A percentile compares a stretch with the other conserved stretches of the same genome.
phyloP scores from a whole-genome alignment of 2,329 filamentous ascomycete genomes.

The Seiridium cupressi region DNA sequence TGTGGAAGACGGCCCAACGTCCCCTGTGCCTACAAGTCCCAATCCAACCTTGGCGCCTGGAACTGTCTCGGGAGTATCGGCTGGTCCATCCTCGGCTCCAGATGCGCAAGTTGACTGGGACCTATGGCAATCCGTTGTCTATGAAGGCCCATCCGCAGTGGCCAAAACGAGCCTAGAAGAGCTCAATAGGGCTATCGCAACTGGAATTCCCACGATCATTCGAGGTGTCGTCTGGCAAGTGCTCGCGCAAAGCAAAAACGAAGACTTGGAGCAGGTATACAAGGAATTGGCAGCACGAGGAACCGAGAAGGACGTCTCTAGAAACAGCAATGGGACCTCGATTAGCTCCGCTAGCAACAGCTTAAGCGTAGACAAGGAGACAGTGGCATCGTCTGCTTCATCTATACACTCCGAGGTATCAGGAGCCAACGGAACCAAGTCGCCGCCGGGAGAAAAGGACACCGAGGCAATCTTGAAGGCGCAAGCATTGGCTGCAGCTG shows the following conservation, averaged over 20 bases:
- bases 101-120: slow-evolving; percentile 95
- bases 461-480: slow-evolving; percentile 64
- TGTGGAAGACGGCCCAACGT: slow-evolving; percentile 25
- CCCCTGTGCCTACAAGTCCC: slow-evolving; percentile 60
- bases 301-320: slow-evolving; percentile 74
- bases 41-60: slow-evolving; percentile 76
- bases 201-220: slow-evolving; percentile 90
- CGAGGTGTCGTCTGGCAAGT: slow-evolving; percentile 99
- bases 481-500: slow-evolving; percentile 61
- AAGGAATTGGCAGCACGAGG: slow-evolving; percentile 75
- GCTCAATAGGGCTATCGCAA: slow-evolving; percentile 85
- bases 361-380: slow-evolving; percentile 62
- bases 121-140: slow-evolving; percentile 93
- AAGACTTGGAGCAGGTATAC: slow-evolving; percentile 86
- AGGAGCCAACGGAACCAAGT: slow-evolving; percentile 50
- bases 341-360: slow-evolving; percentile 52
- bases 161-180: slow-evolving; percentile 86
- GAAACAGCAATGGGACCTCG: slow-evolving; percentile 53
- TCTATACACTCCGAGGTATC: slow-evolving; percentile 81
- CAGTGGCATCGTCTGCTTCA: slow-evolving; percentile 74
- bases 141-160: slow-evolving; percentile 87
- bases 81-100: slow-evolving; percentile 67
- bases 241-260: slow-evolving; percentile 89
- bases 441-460: slow-evolving; percentile 59
- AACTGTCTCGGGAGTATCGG: slow-evolving; percentile 78